Evolutionary conservation across 2,329 filamentous ascomycete genomes (phyloP).

Genomic region (Scolecobasidium constrictum): DNA sequence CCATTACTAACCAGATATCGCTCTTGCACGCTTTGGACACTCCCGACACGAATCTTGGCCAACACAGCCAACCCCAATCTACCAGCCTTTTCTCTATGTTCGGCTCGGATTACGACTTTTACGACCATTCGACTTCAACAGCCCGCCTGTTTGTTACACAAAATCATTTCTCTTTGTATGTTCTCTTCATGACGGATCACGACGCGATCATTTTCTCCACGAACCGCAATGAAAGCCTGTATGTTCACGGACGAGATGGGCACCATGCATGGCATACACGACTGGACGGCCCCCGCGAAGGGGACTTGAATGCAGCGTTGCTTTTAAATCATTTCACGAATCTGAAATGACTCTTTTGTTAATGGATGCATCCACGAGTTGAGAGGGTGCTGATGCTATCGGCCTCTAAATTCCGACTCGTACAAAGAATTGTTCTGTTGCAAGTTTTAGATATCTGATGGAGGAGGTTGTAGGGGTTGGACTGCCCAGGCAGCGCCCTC

Average conservation of each 20-base stretch:
- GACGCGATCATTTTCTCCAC: slow-evolving; percentile 1
- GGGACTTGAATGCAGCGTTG: background rate
- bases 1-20: background rate
- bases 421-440: too few relatives aligned
- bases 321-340: background rate
- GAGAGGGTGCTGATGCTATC: too few relatives aligned
- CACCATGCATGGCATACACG: background rate
- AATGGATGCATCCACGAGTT: background rate
- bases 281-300: background rate
- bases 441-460: too few relatives aligned
- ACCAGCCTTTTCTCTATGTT: slow-evolving; percentile 1
- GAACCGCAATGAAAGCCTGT: background rate
- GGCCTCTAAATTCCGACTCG: too few relatives aligned
- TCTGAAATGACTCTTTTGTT: background rate
- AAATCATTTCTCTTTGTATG: background rate
- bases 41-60: background rate
- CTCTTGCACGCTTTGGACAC: too few relatives aligned
- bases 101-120: slow-evolving; percentile 3
- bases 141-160: background rate
- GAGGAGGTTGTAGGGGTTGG: too few relatives aligned
- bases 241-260: background rate
- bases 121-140: slow-evolving; percentile 4
- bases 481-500: too few relatives aligned
- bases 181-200: slow-evolving; percentile 4
- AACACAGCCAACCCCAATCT: too few relatives aligned